phyloP scores from a whole-genome alignment of 1,139 yeast genomes.

The Arxiozyma bovina region DNA sequence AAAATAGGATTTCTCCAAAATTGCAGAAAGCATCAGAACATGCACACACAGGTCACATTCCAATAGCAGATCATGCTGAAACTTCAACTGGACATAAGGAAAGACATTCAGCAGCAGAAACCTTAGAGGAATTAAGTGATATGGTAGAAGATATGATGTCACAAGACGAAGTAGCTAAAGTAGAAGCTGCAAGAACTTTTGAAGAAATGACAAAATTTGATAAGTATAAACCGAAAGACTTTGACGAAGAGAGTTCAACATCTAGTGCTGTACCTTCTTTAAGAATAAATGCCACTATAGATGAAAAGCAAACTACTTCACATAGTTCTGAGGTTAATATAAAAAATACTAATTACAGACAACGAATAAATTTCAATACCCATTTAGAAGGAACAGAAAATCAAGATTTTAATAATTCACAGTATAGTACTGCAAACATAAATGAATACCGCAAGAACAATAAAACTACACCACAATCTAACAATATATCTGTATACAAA shows the following conservation, averaged over 20 bases:
- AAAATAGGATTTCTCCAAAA: not conserved
- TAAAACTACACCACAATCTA: not conserved
- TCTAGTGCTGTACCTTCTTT: slow-evolving; percentile 20
- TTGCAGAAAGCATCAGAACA: not conserved
- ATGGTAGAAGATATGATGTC: slow-evolving; percentile 33
- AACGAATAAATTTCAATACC: not conserved
- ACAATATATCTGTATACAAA: not conserved
- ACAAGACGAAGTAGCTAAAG: slow-evolving; percentile 13
- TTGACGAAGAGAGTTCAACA: slow-evolving; percentile 13
- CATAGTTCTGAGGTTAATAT: not conserved
- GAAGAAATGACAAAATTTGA: slow-evolving; percentile 26
- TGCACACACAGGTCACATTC: not conserved
- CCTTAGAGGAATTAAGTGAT: slow-evolving; percentile 23
- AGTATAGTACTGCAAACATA: not conserved
- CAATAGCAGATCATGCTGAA: not conserved
- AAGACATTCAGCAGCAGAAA: slow-evolving; percentile 12
- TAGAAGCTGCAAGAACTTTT: slow-evolving; percentile 17
- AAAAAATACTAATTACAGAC: not conserved
- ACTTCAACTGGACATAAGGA: slow-evolving; percentile 6
- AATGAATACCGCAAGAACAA: too few relatives aligned
- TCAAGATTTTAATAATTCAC: not conserved
- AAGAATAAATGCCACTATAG: slow-evolving; percentile 11
- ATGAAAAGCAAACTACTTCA: slow-evolving; percentile 2
- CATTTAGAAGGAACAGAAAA: not conserved
- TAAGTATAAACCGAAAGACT: slow-evolving; percentile 17